Base-by-base conservation (phyloP, 1,284 basidiomycete genomes). In the Cystobasidium slooffiae region DNA sequence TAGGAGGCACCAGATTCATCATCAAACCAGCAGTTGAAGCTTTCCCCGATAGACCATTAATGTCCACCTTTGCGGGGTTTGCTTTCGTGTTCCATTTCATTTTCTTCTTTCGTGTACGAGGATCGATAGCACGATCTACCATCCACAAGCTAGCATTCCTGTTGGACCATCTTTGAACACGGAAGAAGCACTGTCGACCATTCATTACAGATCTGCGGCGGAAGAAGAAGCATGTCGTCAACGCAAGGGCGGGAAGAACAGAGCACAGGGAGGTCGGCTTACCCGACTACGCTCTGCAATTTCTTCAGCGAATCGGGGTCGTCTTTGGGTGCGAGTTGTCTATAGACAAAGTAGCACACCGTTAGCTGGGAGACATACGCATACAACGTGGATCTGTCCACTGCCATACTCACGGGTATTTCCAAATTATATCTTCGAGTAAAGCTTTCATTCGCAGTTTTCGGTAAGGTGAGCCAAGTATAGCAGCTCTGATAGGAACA, bases 71-170 rank as follows among this genome's bases (percentile, higher is more conserved):
- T 37, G 18, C 10, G 43, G 31, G 10, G 44, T 63, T 7, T n/a
- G 6, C 44, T 63, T 63, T 43, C 31, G n/a, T 44, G 44, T 22
- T 51, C 49, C 47, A 51, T 37, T 37, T 31, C 10, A 51, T 18
- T 24, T 63, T 63, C 9, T n/a, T 18, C 44, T 63, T 63, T 43
- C 31, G n/a, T 44, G 44, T 22, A 14, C 53, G 56, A 18, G 68
- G 68, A 51, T 69, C 68, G 14, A 69, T 43, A 9, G 37, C n/a
- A 18, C 31, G 53, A 31, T 69, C 68, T 2, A 69, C 68, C 68
- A 69, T 69, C 68, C 68, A 69, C 3, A 63, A 24, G 24, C 16
- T 63, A 12, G 10, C 16, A 14, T 56, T 56, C 20, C 16, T 24
- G 44, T 16, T 31, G 6, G 20, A n/a, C n/a, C 10, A 6, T 31